Evolutionary conservation across 2,329 filamentous ascomycete genomes (phyloP).

Genomic region (Phoma sp.): DNA sequence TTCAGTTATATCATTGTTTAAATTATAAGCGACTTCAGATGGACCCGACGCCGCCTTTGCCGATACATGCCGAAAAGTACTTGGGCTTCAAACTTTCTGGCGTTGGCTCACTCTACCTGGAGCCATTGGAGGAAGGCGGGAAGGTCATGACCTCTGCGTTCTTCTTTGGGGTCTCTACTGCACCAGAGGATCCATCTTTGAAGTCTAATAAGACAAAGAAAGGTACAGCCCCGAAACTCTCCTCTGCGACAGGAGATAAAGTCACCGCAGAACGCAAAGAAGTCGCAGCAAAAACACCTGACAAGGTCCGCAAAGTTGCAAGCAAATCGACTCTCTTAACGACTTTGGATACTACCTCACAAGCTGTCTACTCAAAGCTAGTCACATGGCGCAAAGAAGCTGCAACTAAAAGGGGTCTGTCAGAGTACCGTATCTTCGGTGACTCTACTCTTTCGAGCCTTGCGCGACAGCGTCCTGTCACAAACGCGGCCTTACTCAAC

Average conservation of each 20-base stretch:
- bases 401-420: constrained; percentile 18
- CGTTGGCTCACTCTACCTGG: constrained; percentile 27
- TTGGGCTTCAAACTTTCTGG: constrained; percentile 22
- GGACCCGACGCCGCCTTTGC: constrained; percentile 36
- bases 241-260: not conserved
- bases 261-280: not conserved
- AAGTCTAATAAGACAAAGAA: not conserved
- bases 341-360: constrained; percentile 19
- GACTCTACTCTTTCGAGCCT: constrained; percentile 33
- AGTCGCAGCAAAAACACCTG: not conserved
- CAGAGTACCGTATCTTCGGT: constrained; percentile 23
- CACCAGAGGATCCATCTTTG: not conserved
- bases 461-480: constrained; percentile 29
- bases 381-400: constrained; percentile 24
- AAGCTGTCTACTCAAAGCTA: constrained; percentile 28
- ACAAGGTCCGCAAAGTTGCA: not conserved
- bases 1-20: constrained; percentile 75
- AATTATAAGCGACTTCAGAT: constrained; percentile 66
- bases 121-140: constrained; percentile 25
- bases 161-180: constrained; percentile 29
- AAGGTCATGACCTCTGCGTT: constrained; percentile 27
- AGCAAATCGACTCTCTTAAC: not conserved
- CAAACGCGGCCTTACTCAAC: constrained; percentile 23
- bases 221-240: not conserved
- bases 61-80: constrained; percentile 36